Evolutionary conservation across 148 eudicot species (phyloP).

Genomic region (Chenopodium formosanum): DNA sequence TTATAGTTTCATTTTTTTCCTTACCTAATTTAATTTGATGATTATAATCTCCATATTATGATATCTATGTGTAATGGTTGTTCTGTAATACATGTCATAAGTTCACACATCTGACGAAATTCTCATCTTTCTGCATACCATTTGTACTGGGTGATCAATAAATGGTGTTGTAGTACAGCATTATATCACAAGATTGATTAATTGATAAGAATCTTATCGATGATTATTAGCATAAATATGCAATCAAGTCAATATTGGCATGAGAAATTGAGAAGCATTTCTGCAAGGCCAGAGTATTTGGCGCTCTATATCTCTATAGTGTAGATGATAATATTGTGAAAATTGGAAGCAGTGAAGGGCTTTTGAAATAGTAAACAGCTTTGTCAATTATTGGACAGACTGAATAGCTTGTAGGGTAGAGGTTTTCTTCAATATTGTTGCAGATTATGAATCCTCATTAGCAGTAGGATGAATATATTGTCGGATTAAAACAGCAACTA

Average conservation of each 20-base stretch:
- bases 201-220: too few species aligned
- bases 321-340: too few species aligned
- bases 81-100: not conserved
- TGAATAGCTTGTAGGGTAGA: not conserved
- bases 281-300: not conserved
- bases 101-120: not conserved
- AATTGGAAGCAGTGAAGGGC: not conserved
- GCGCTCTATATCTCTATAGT: too few species aligned
- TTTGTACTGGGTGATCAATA: too few species aligned
- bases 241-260: not conserved
- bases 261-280: not conserved
- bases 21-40: not conserved
- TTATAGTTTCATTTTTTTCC: not conserved
- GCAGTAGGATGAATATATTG: not conserved
- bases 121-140: too few species aligned
- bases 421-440: not conserved
- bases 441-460: not conserved
- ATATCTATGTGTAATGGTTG: not conserved
- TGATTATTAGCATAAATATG: not conserved
- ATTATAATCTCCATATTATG: not conserved
- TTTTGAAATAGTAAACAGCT: not conserved
- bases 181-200: too few species aligned
- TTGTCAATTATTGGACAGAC: not conserved
- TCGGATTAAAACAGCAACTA: not conserved
- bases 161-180: too few species aligned